phyloP scores from a whole-genome alignment of 345 rosid genomes.

The Bruguiera sexangula region DNA sequence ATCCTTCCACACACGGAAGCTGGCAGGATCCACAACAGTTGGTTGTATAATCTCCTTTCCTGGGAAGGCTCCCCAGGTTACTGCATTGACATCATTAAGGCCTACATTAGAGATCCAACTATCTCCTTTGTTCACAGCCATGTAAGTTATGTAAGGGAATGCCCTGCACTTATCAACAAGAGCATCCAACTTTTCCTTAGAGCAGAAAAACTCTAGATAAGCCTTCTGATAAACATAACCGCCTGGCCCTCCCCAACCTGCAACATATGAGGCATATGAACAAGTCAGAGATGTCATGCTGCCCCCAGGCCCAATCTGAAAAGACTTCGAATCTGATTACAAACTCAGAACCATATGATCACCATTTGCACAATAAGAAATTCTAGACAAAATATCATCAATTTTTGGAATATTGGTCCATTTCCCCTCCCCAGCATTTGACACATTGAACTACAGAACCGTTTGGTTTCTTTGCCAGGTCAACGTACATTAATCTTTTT shows the following conservation, averaged over 20 bases:
- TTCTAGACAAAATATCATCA: no score
- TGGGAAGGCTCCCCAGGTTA: constrained; percentile 97
- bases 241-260: constrained; percentile 99
- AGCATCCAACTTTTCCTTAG: constrained; percentile 55
- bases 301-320: not conserved
- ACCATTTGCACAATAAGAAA: not conserved
- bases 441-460: no score
- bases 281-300: constrained; percentile 3
- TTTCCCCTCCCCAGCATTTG: no score
- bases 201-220: constrained; percentile 92
- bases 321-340: not conserved
- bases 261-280: not conserved
- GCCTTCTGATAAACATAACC: constrained; percentile 97
- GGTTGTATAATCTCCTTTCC: constrained; percentile 89
- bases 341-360: not conserved
- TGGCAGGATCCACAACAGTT: constrained; percentile 93
- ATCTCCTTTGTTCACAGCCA: constrained; percentile 69
- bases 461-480: no score
- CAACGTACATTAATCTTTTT: no score
- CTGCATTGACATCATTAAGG: constrained; percentile 64
- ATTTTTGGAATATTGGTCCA: no score
- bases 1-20: constrained; percentile 93
- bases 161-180: constrained; percentile 68
- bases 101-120: constrained; percentile 55
- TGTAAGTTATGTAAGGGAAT: constrained; percentile 53